phyloP scores from a whole-genome alignment of 495 filamentous ascomycete genomes.

The Chaetomidium leptoderma region DNA sequence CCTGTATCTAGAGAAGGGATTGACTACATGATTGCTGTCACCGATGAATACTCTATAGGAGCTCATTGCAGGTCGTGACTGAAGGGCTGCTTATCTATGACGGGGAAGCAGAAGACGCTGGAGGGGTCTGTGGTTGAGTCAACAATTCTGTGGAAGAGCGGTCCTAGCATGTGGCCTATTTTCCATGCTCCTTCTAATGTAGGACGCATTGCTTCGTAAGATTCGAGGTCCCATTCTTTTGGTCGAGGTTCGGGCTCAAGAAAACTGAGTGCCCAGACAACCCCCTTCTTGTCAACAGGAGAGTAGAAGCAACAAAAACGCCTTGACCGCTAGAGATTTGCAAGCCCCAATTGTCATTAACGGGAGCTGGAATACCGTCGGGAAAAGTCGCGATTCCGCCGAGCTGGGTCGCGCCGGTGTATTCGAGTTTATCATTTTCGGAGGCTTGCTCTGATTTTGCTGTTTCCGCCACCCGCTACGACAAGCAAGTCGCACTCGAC shows the following conservation, averaged over 20 bases:
- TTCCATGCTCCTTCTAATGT: slow-evolving; percentile 28
- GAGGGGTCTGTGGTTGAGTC: slow-evolving; percentile 27
- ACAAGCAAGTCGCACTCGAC: slow-evolving; percentile 39
- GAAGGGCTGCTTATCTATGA: slow-evolving; percentile 38
- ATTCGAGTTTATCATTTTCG: slow-evolving; percentile 35
- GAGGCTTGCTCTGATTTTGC: slow-evolving; percentile 35
- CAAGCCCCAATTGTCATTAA: slow-evolving; percentile 34
- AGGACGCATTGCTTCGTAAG: slow-evolving; percentile 4
- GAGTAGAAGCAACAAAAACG: slow-evolving; percentile 34
- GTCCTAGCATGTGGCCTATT: slow-evolving; percentile 25
- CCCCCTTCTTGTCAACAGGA: slow-evolving; percentile 30
- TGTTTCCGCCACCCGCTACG: slow-evolving; percentile 37
- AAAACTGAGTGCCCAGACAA: slow-evolving; percentile 34
- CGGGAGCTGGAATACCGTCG: slow-evolving; percentile 22
- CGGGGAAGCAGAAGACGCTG: slow-evolving; percentile 27
- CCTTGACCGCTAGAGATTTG: slow-evolving; percentile 28
- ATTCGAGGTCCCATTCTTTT: neutral
- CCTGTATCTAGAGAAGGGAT: slow-evolving; percentile 43
- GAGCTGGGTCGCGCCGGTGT: slow-evolving; percentile 32
- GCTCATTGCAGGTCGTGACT: slow-evolving; percentile 20
- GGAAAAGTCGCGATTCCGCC: slow-evolving; percentile 29
- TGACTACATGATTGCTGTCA: slow-evolving; percentile 43
- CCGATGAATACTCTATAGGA: slow-evolving; percentile 38
- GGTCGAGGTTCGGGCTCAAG: slow-evolving; percentile 17
- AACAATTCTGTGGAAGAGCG: slow-evolving; percentile 34